These are phyloP conservation scores for Monilinia fructigena DNA, from an alignment of 2,329 filamentous ascomycete species.

Conservation along the genomic window DNA sequence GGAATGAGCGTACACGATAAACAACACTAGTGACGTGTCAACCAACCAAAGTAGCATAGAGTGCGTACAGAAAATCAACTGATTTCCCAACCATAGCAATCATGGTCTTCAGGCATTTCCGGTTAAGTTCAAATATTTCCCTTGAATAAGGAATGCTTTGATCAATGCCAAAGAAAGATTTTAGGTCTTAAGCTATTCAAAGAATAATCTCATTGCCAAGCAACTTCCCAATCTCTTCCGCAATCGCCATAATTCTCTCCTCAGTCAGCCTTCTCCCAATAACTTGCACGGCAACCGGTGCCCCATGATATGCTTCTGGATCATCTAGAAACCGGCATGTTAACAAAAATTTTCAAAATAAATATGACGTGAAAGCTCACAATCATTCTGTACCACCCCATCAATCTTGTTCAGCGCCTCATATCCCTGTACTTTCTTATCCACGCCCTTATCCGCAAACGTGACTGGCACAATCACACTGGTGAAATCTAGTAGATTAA, in stretches of 20 bases:
- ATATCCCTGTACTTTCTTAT: slow-evolving; percentile 32
- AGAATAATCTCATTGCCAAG: slow-evolving; percentile 38
- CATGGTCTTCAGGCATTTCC: not conserved
- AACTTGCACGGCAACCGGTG: slow-evolving; percentile 36
- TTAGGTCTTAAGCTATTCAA: not conserved
- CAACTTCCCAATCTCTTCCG: slow-evolving; percentile 41
- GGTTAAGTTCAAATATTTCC: not conserved
- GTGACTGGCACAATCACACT: slow-evolving; percentile 47
- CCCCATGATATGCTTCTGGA: slow-evolving; percentile 34
- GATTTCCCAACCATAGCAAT: not conserved
- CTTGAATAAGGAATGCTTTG: not conserved
- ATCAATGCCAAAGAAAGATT: not conserved
- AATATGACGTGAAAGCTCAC: slow-evolving; percentile 24
- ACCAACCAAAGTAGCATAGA: too few relatives aligned
- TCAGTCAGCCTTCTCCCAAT: slow-evolving; percentile 35
- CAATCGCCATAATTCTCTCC: slow-evolving; percentile 41
- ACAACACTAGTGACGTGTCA: too few relatives aligned
- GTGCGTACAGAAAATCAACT: too few relatives aligned
- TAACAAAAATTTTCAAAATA: not conserved
- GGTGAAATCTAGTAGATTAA: slow-evolving; percentile 39
- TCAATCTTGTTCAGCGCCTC: slow-evolving; percentile 32
- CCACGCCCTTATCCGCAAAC: slow-evolving; percentile 44
- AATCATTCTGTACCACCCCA: slow-evolving; percentile 33
- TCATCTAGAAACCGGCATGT: slow-evolving; percentile 32
- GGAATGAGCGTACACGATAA: too few relatives aligned